phyloP scores from a whole-genome alignment of 2,329 filamentous ascomycete species.

The Hypoxylon sp. region DNA sequence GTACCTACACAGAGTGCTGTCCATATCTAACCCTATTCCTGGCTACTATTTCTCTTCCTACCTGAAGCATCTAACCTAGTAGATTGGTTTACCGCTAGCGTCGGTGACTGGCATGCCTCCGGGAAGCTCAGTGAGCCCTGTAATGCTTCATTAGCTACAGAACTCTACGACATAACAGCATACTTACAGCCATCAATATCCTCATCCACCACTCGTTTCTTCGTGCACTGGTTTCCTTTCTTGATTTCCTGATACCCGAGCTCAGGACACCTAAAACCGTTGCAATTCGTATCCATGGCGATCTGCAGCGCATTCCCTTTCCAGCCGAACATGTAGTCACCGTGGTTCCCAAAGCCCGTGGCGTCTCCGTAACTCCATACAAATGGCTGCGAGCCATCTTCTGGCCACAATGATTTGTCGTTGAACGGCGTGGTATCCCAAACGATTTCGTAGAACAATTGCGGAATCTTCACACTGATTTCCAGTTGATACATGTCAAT shows the following conservation, averaged over 20 bases:
- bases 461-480: slow-evolving; percentile 44
- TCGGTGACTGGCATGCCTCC: slow-evolving; percentile 47
- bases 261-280: slow-evolving; percentile 45
- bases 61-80: slow-evolving; percentile 17
- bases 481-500: neutral
- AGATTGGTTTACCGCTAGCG: slow-evolving; percentile 29
- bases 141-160: slow-evolving; percentile 13
- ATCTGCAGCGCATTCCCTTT: slow-evolving; percentile 54
- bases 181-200: slow-evolving; percentile 45
- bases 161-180: neutral
- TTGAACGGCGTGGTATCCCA: slow-evolving; percentile 50
- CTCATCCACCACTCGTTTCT: slow-evolving; percentile 41
- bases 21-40: neutral
- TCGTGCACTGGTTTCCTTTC: slow-evolving; percentile 43
- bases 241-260: slow-evolving; percentile 42
- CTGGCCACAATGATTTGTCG: slow-evolving; percentile 42
- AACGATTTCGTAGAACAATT: slow-evolving; percentile 48
- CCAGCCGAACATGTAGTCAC: slow-evolving; percentile 55
- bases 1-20: too few relatives aligned
- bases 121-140: slow-evolving; percentile 46
- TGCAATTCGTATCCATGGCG: slow-evolving; percentile 50
- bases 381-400: slow-evolving; percentile 46
- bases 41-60: neutral
- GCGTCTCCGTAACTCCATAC: slow-evolving; percentile 45
- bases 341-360: slow-evolving; percentile 53